Base-by-base conservation (phyloP, 768 basidiomycete species). In the Tylopilus subfusipes region DNA sequence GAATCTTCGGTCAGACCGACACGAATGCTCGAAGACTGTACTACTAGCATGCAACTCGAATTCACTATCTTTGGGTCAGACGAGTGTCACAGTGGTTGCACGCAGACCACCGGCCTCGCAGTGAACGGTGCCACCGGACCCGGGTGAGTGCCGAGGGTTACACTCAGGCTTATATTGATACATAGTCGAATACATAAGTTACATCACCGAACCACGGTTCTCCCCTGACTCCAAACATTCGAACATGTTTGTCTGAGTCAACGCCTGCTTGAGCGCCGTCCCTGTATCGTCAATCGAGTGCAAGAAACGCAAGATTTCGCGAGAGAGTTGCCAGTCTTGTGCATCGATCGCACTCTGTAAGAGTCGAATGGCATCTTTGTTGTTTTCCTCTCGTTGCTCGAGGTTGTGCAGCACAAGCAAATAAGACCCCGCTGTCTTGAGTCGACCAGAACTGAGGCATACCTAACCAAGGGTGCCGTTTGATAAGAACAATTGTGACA, bases 281-380 rank as follows among this genome's bases (percentile, higher is more conserved):
- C 95, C 96, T 0, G 85, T 84, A 39, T 94, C 90, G 67, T 98
- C 96, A 47, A 96, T 88, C 2, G 90, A 94, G 67, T 88, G 90
- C 45, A 98, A 70, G 73, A 99, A 99, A 19, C 96, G 84, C 16
- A 98, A 73, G 14, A 99, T 77, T 67, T 98, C 96, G 54, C 90
- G 84, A 72, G 90, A 97, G 12, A 99, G 76, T 64, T 91, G 85
- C 86, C 89, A 97, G 48, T 97, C 93, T 56, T 88, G 82, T 5
- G 79, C 83, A 8, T 82, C 80, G 19, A 92, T 78, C 9, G 94
- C 94, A 53, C 80, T 80, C 45, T 80, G 81, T 48, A 99, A 74
- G 22, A 99, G 76, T 34, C 91, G 81, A 24, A 93, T 81, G 4
- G 88, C 93, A 63, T 98, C 92, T 33, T 78, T 80, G 64, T 84